Evolutionary conservation across 768 basidiomycete genomes (phyloP), one percentile per base, ranked within the genome.

Genomic region (Mycena capillaripes): DNA sequence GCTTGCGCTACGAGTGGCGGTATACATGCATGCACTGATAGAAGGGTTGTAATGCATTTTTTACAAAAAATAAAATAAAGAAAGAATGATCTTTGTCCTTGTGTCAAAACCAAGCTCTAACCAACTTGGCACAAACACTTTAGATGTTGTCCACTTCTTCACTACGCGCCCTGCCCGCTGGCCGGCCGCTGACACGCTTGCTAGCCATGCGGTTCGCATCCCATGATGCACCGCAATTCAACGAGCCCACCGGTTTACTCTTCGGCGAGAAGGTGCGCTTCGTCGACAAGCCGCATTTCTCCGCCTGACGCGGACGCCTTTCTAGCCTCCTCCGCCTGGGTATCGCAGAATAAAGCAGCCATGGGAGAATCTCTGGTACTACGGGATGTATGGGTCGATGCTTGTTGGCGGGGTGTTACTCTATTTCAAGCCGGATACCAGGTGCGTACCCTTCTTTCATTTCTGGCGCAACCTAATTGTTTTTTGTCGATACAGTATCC

Each of bases 351-450:
- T 92, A 79, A 93, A 92, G 80, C 95, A 97, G 80, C 89, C 92
- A 27, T 98, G 96, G 96, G 97, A 98, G 85, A 91, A 88, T 74
- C 86, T 95, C 46, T 98, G 95, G 93, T 95, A 95, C 78, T 80
- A 91, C 72, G 97, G 96, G 36, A 96, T 98, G 94, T 96, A 94
- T 78, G 97, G 97, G 38, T 86, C 90, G 16, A 93, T 98, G 90
- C 90, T 86, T 6, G 83, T 96, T 71, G 94, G 92, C 34, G 82
- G 88, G 12, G 89, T 97, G 36, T 84, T 95, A 80, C 83, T 96
- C 29, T 95, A 95, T 82, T 97, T 96, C 86, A 97, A 97, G 83
- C 96, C 96, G 3, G 95, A 97, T 79, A 96, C 95, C 21, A 96
- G 93, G 96, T 96, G 75, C 71, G 93, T 73, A 38, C 53, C 21